Conservation (phyloP, 768 basidiomycete species). For the Pholiota microspora region DNA sequence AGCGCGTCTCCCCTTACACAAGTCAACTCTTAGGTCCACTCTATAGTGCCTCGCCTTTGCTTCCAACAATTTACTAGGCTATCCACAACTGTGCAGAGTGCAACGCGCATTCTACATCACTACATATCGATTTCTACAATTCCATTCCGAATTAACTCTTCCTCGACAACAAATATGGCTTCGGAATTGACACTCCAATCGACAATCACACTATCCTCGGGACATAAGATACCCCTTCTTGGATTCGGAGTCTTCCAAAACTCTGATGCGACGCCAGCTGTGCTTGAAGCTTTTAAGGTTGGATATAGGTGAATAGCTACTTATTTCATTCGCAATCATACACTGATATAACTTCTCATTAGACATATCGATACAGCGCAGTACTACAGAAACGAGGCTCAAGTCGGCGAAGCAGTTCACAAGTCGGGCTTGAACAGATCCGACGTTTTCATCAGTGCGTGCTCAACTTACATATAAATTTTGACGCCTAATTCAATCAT, state of each 20-base stretch:
- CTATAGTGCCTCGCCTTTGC: neutral
- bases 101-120: neutral
- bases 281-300: conserved; percentile 54
- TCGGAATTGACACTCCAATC: conserved; percentile 17
- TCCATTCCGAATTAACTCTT: neutral
- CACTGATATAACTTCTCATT: neutral
- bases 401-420: conserved; percentile 55
- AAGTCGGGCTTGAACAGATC: conserved; percentile 52
- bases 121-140: neutral
- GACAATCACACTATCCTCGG: conserved; percentile 24
- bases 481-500: conserved; percentile 5
- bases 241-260: conserved; percentile 73
- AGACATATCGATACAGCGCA: conserved; percentile 70
- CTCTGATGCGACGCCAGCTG: conserved; percentile 48
- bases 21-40: neutral
- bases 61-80: neutral
- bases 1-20: neutral
- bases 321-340: neutral
- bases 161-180: neutral
- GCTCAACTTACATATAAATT: neutral
- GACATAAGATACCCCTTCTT: conserved; percentile 57
- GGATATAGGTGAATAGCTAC: conserved; percentile 51
- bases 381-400: conserved; percentile 59
- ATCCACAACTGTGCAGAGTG: neutral
- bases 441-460: conserved; percentile 68